A percentile compares a stretch with the other conserved stretches of the same genome.
Conservation (phyloP, 2,329 filamentous ascomycete species). For the Lomentospora prolificans region DNA sequence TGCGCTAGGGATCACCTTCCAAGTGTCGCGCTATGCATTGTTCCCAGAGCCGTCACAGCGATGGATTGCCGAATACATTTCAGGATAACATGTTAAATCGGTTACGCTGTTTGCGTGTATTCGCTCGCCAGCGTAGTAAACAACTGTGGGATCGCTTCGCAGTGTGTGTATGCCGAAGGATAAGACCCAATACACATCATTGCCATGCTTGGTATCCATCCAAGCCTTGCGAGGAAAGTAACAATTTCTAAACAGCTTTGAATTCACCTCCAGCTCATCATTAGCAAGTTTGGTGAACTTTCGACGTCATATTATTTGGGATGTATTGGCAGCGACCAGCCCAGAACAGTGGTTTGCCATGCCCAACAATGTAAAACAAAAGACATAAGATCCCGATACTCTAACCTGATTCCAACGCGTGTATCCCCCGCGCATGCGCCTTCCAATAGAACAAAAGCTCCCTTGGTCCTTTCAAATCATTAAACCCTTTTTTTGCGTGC, state of each 20-base stretch:
- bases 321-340: neutral
- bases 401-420: constrained; percentile 3
- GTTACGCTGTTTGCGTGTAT: neutral
- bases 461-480: neutral
- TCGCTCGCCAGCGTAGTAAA: constrained; percentile 4
- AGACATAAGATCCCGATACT: constrained; percentile 3
- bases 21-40: too few relatives aligned
- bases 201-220: neutral
- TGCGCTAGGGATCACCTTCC: too few relatives aligned
- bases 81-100: neutral
- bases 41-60: too few relatives aligned
- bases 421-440: constrained; percentile 5
- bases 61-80: neutral
- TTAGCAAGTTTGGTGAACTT: neutral
- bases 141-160: neutral
- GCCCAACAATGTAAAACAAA: neutral
- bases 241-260: too few relatives aligned
- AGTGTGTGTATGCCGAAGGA: neutral
- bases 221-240: too few relatives aligned
- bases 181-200: neutral
- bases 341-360: too few relatives aligned
- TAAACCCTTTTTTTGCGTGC: neutral
- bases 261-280: too few relatives aligned
- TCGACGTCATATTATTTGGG: neutral
- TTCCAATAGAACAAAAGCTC: constrained; percentile 2